Evolutionary conservation across 345 rosid genomes (phyloP), one percentile per base, ranked within the genome.

Genomic region (Euphorbia pulcherrima): DNA sequence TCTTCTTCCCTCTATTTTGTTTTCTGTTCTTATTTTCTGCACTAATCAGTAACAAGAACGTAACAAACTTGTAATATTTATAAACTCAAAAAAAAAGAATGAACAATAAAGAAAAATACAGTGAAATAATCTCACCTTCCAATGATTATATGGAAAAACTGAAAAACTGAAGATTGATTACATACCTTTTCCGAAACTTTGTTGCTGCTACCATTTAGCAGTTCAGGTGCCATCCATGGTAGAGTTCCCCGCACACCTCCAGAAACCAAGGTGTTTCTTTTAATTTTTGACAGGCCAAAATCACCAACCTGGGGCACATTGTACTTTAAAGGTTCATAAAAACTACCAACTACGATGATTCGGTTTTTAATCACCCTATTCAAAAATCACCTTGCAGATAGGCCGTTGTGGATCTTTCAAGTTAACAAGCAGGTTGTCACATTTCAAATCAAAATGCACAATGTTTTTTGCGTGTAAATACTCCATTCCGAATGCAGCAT

Each of bases 401-500:
- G 99, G 99, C 37, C 97, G 87, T 26, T 75, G 80, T 57, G 97
- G 79, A 82, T 94, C 99, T 79, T 94, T 94, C 82, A 94, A 87
- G 84, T 94, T 94, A 68, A 94, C 99, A 50, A 94, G 96, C 83
- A 94, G 77, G 82, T 94, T 94, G 81, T 94, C 99, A 76, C 99
- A 94, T 82, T 94, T 94, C 78, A 94, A 74, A 87, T 94, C 99
- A 70, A 94, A 94, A 87, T 94, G 99, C 68, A 94, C 97, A 73
- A 91, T 91, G 75, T 91, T 92, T 81, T 94, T 94, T 60, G 96
- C 88, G 68, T 94, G 99, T 78, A 94, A 79, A 84, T 91, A 94
- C 74, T 94, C 97, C 97, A 94, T 94, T 61, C 99, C 99, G 77
- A 94, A 94, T 61, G 99, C 99, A 52, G 97, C 99, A 79, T 94